A percentile compares a stretch with the other conserved stretches of the same genome.
Evolutionary conservation across 768 basidiomycete species (phyloP).

Genomic region (Suillus placidus): DNA sequence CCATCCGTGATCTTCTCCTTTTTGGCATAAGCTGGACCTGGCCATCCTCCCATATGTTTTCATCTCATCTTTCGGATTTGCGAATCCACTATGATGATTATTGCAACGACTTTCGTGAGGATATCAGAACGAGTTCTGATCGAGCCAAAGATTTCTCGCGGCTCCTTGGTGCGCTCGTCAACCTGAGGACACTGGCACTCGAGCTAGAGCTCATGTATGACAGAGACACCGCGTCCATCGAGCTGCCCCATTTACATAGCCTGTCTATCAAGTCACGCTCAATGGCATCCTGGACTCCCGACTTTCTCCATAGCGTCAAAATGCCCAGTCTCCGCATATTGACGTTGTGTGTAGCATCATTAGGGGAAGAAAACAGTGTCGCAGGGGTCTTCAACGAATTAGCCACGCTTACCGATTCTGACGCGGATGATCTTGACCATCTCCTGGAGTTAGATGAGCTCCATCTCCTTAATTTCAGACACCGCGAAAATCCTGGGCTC

Average conservation of each 20-base stretch:
- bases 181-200: background rate
- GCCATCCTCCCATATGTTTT: background rate
- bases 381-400: background rate
- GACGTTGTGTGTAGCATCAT: background rate
- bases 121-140: no score
- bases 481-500: background rate
- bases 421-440: background rate
- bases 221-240: background rate
- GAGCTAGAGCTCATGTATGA: background rate
- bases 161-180: background rate
- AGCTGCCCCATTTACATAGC: background rate
- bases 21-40: background rate
- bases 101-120: background rate
- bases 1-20: background rate
- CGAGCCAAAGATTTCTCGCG: background rate
- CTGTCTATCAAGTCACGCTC: background rate
- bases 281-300: background rate
- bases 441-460: background rate
- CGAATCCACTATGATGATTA: conserved; percentile 12
- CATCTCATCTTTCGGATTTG: conserved; percentile 19
- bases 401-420: background rate
- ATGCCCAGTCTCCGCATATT: background rate
- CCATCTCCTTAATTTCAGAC: background rate
- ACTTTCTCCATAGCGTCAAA: background rate
- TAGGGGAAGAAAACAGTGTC: background rate